Evolutionary conservation across 1,139 yeast genomes (phyloP), one percentile per base, ranked within the genome.

Genomic region (Suhomyces coccinellae): DNA sequence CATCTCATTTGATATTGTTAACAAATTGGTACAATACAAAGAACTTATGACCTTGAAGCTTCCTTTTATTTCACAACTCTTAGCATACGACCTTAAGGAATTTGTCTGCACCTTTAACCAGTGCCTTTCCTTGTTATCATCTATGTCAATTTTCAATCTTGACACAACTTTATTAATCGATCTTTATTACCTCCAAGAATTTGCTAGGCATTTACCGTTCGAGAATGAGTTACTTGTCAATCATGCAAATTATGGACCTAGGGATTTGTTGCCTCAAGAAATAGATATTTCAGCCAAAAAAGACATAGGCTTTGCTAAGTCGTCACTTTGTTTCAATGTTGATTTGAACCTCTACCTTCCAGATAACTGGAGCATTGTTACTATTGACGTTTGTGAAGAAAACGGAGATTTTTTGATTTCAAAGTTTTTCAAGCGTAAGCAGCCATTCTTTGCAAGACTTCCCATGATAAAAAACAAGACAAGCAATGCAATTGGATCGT

Each of bases 371-470:
- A 63, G 75, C 12, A 76, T 83, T 0, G 66, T 88, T 1, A 73
- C 86, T 0, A 62, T 90, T 22, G 91, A 85, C 55, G 61, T 82
- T n/a, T 82, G 89, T 50, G 62, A 78, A 0, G 58, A 71, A 8
- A 74, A 82, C 6, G 86, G 83, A 0, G 84, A 80, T 56, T 66
- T 89, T 37, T 53, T 84, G 0, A 48, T 88, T 3, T 66, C 86
- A 4, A 77, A 78, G 49, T 62, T 71, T 34, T 73, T 66, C 11
- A 53, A 57, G 13, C 59, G 65, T 2, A 51, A 55, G 1, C 52
- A 53, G 9, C 85, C 86, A 6, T 63, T 76, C n/a, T 68, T 76
- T 45, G 45, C 86, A 7, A 74, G 83, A 38, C 60, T 89, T 28
- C 91, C 96, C 0, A 57, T 87, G 38, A 72, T 73, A 71, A 36